Evolutionary conservation across 352 stramenopile species (phyloP).

Genomic region (Globisporangium paddicum): DNA sequence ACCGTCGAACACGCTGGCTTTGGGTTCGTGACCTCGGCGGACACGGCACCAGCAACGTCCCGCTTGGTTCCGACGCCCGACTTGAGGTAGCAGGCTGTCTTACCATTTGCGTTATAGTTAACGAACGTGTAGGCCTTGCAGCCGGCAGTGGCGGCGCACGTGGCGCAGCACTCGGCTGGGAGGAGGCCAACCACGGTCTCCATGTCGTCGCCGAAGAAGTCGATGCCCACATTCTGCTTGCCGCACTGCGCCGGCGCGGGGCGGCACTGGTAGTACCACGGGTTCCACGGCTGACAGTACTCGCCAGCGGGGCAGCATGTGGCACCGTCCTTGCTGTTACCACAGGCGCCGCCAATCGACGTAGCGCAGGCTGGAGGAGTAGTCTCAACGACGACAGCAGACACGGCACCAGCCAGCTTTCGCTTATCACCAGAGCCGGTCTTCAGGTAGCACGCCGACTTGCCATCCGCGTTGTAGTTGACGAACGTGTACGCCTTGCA

Average conservation of each 20-base stretch:
- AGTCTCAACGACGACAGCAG: too few relatives aligned
- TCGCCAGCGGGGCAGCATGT: too few relatives aligned
- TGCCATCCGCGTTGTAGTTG: too few relatives aligned
- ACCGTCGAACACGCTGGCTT: neutral
- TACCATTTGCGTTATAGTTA: slow-evolving; percentile 15
- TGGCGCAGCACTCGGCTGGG: slow-evolving; percentile 26
- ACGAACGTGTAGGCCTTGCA: slow-evolving; percentile 64
- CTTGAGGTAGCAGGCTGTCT: slow-evolving; percentile 14
- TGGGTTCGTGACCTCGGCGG: neutral
- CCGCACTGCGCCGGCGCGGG: neutral
- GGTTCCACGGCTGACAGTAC: too few relatives aligned
- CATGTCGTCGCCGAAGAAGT: neutral
- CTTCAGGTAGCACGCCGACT: too few relatives aligned
- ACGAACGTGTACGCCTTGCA: too few relatives aligned
- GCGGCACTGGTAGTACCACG: slow-evolving; percentile 31
- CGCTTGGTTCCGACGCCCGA: neutral
- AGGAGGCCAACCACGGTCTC: neutral
- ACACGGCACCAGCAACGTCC: neutral
- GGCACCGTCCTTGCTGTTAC: too few relatives aligned
- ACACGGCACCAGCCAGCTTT: too few relatives aligned
- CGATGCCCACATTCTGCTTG: neutral
- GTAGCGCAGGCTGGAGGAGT: too few relatives aligned
- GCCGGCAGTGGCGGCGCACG: slow-evolving; percentile 33
- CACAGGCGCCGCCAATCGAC: too few relatives aligned
- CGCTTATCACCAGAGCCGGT: too few relatives aligned